Evolutionary conservation across 1,139 yeast genomes (phyloP), one percentile per base, ranked within the genome.

Genomic region (Geotrichum citri-aurantii): DNA sequence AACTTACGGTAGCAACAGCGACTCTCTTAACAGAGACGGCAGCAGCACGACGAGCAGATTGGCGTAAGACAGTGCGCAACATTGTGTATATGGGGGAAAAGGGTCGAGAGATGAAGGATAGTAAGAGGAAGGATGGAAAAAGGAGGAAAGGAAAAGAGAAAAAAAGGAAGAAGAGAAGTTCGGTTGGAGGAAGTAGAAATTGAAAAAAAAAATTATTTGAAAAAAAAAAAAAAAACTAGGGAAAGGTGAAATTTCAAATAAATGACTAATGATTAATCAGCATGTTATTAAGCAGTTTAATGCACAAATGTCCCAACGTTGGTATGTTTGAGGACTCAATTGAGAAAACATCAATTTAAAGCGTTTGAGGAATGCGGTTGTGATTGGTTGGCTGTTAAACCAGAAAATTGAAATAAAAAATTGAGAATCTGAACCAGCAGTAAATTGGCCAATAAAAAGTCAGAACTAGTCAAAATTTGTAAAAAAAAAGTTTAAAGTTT

Each of bases 61-160:
- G 75, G 62, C 75, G 75, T 64, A 74, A 69, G 65, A 74, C 77
- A 66, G 76, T 68, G 68, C 76, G 72, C 68, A 75, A 71, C 76
- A 74, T 74, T 69, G 62, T 69, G 64, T 60, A 56, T 26, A 47
- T 60, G 61, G 48, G 55, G 19, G 52, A 50, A 14, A 23, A 21
- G 21, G 17, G 21, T 23, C 24, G 42, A 29, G 37, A 37, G 19
- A 37, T 33, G 48, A 11, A 48, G 42, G 17, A 14, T 37, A 12
- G 14, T 37, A 37, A 12, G 14, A 37, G 53, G 19, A 50, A 27
- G 24, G 49, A 46, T 12, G 52, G 14, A 31, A 26, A 37, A 33
- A 46, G 14, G 37, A 27, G n/a, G 48, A 26, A 27, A 47, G 21
- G 37, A 47, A 21, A 31, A 33, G 23, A 24, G 21, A 29, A 24